Evolutionary conservation across 2,329 filamentous ascomycete species (phyloP), one percentile per base, ranked within the genome.

Genomic region (Xylariales sp.): DNA sequence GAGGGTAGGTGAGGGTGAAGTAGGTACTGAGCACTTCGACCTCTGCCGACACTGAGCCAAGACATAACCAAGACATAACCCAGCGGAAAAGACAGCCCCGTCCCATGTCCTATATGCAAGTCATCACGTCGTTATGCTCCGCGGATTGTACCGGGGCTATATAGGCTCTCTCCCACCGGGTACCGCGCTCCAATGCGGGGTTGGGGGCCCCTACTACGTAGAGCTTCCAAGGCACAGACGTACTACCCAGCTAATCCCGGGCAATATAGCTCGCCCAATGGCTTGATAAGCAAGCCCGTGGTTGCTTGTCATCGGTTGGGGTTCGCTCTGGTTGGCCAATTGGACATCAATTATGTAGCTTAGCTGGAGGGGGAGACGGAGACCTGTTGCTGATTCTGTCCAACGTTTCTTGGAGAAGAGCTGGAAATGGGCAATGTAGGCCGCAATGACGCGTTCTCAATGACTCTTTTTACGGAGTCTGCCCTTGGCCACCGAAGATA

Each of bases 21-120:
- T 30, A 23, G 18, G 28, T 43, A 14, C 14, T 12, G 43, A 30
- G 39, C 50, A 32, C 34, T 52, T 39, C 10, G 14, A 41, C 61
- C 54, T 68, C 56, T 68, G 65, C 61, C 65, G 65, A 64, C 43
- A 58, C 41, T 23, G 34, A 48, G 60, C 65, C 65, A 67, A 67
- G 60, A 32, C 60, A 48, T 55, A 48, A 54, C 65, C 65, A 67
- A 67, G 60, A 32, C 60, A 48, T 55, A 67, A 53, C 48, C 12
- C 55, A 39, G 41, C 60, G 65, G 65, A 49, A 63, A 45, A 9
- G 64, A 6, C 48, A 60, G 16, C 53, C 41, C 64, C 45, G 54
- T 46, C 45, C 58, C 46, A 53, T 48, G 59, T 58, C 5, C 18
- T 49, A 63, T 43, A 36, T 62, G 36, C 45, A 58, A n/a, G 53